phyloP scores from a whole-genome alignment of 305 asterid genomes.

The Lippia alba region DNA sequence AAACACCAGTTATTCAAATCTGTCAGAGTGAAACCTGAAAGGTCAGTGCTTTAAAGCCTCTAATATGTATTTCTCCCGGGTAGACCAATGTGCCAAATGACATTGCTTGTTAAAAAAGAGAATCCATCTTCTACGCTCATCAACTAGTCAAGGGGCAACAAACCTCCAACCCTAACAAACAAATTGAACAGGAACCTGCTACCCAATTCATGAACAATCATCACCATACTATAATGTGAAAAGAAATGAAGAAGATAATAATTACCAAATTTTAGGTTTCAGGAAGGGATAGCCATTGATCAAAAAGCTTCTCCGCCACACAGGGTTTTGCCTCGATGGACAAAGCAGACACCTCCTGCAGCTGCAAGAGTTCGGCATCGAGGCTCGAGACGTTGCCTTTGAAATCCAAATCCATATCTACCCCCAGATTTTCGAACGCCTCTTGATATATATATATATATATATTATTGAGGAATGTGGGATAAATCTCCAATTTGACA shows the following conservation, averaged over 20 bases:
- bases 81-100: slow-evolving; percentile 24
- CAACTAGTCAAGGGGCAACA: slow-evolving; percentile 19
- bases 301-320: slow-evolving; percentile 83
- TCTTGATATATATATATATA: no score
- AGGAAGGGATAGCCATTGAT: slow-evolving; percentile 94
- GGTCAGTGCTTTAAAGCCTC: slow-evolving; percentile 22
- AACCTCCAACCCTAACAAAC: slow-evolving; percentile 25
- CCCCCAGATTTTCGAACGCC: no score
- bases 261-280: slow-evolving; percentile 81
- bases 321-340: slow-evolving; percentile 80
- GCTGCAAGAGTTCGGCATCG: slow-evolving; percentile 92
- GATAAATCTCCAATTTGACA: no score
- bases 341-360: slow-evolving; percentile 84
- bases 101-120: slow-evolving; percentile 30
- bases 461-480: no score
- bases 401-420: slow-evolving; percentile 90
- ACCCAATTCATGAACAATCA: slow-evolving; percentile 28
- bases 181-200: slow-evolving; percentile 24
- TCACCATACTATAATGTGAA: slow-evolving; percentile 20
- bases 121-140: slow-evolving; percentile 8
- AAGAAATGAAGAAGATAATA: slow-evolving; percentile 4
- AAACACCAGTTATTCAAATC: neutral
- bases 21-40: neutral
- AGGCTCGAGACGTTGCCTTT: slow-evolving; percentile 75
- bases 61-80: slow-evolving; percentile 8